Evolutionary conservation across 148 eudicot genomes (phyloP).

Genomic region (Oxyria digyna): DNA sequence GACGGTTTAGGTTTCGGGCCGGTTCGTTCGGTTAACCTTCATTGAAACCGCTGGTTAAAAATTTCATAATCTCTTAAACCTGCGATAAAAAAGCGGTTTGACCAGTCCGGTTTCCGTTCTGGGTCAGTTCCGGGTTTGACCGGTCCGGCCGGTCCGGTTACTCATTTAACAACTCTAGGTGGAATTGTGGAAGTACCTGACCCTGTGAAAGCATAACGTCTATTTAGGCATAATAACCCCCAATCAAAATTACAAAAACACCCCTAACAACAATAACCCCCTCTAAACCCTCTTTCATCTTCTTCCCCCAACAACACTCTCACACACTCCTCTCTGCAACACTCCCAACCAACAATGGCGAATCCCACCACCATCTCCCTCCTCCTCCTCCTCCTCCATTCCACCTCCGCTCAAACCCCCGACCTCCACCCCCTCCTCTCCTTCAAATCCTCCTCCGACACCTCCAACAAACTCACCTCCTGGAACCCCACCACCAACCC

Average conservation of each 20-base stretch:
- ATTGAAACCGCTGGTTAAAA: too few species aligned
- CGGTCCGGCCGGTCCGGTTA: too few species aligned
- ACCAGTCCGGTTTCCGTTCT: too few species aligned
- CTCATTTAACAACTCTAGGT: too few species aligned
- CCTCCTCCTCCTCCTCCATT: constrained; percentile 10
- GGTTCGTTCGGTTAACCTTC: too few species aligned
- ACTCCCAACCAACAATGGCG: constrained; percentile 6
- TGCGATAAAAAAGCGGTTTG: too few species aligned
- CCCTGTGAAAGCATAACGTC: background rate
- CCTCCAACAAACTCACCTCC: constrained; percentile 21
- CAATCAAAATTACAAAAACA: background rate
- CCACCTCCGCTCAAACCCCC: constrained; percentile 16
- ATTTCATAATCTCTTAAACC: too few species aligned
- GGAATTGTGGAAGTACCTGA: too few species aligned
- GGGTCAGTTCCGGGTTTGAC: too few species aligned
- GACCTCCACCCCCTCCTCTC: constrained; percentile 37
- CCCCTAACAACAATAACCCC: background rate
- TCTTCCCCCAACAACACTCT: background rate
- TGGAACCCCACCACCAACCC: constrained; percentile 35
- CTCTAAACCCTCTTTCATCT: background rate
- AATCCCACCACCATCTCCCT: constrained; percentile 9
- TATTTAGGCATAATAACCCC: background rate
- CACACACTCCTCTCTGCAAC: background rate
- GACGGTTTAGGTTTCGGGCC: too few species aligned
- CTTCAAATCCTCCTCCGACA: constrained; percentile 41